Conservation (phyloP, 148 eudicot species). For the Diospyros kaki region DNA sequence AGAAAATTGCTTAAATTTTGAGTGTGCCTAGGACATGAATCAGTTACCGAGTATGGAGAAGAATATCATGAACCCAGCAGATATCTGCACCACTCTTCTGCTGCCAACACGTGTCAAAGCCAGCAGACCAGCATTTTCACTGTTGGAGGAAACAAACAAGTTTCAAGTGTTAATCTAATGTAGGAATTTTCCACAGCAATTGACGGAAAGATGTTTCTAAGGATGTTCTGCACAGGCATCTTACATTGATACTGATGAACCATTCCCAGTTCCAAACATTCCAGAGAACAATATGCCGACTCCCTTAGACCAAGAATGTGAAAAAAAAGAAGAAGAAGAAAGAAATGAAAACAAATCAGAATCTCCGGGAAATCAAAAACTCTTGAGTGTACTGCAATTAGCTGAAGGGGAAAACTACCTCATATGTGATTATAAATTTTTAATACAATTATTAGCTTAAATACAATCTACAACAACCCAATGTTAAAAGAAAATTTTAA, state of each 20-base stretch:
- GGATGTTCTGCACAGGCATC: slow-evolving; percentile 11
- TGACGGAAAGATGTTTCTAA: neutral
- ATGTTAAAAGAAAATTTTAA: neutral
- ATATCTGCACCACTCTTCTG: slow-evolving; percentile 82
- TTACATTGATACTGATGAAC: slow-evolving; percentile 89
- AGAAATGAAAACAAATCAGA: slow-evolving; percentile 1
- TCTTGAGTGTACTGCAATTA: neutral
- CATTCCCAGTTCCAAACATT: slow-evolving; percentile 83
- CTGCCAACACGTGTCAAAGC: slow-evolving; percentile 92
- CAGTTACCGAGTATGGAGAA: slow-evolving; percentile 80
- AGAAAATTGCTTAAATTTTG: neutral
- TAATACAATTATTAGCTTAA: neutral
- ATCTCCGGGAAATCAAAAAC: neutral
- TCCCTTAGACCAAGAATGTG: slow-evolving; percentile 43
- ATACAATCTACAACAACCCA: neutral
- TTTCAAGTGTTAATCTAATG: neutral
- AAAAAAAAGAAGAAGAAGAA: neutral
- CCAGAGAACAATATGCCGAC: slow-evolving; percentile 85
- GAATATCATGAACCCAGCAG: slow-evolving; percentile 95
- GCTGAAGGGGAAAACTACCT: neutral
- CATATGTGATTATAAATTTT: neutral
- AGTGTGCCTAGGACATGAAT: neutral
- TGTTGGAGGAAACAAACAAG: slow-evolving; percentile 18
- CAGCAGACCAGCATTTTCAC: slow-evolving; percentile 94
- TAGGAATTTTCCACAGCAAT: neutral